phyloP scores from a whole-genome alignment of 2,329 filamentous ascomycete genomes.

The Stromatinia cepivora region DNA sequence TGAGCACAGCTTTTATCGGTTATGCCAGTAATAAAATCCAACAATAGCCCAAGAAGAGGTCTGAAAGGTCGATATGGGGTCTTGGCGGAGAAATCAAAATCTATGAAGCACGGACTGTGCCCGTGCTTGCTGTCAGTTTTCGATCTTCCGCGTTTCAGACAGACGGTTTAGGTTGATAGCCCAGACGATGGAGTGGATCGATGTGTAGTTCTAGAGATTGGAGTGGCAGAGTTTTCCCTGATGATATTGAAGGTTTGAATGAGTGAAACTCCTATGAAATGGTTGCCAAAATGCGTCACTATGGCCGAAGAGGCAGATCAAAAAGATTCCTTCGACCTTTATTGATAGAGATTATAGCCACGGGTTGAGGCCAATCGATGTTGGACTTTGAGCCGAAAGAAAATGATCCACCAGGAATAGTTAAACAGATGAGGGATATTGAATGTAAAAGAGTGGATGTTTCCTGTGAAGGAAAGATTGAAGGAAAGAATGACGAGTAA shows the following conservation, averaged over 20 bases:
- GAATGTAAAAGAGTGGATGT: background rate
- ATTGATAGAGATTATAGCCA: background rate
- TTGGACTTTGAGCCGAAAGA: background rate
- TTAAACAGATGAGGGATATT: background rate
- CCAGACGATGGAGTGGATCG: slow-evolving; percentile 1
- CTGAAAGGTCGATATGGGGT: background rate
- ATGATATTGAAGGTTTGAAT: background rate
- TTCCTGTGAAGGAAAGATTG: background rate
- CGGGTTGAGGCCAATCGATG: slow-evolving; percentile 7
- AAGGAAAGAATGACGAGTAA: slow-evolving; percentile 5
- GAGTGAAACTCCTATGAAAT: background rate
- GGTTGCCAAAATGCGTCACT: background rate
- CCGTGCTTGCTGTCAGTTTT: slow-evolving; percentile 6
- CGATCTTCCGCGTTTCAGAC: slow-evolving; percentile 10
- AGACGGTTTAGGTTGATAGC: background rate
- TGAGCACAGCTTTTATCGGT: slow-evolving; percentile 13
- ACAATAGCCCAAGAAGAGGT: background rate
- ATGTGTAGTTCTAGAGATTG: background rate
- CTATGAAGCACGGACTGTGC: background rate
- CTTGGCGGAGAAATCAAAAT: slow-evolving; percentile 2
- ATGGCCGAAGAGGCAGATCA: background rate
- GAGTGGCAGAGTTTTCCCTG: background rate
- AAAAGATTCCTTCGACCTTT: background rate
- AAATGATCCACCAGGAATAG: background rate
- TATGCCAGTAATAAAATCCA: slow-evolving; percentile 3